Base-by-base conservation (phyloP, 768 basidiomycete genomes). In the Sporobolomyces phaffii region DNA sequence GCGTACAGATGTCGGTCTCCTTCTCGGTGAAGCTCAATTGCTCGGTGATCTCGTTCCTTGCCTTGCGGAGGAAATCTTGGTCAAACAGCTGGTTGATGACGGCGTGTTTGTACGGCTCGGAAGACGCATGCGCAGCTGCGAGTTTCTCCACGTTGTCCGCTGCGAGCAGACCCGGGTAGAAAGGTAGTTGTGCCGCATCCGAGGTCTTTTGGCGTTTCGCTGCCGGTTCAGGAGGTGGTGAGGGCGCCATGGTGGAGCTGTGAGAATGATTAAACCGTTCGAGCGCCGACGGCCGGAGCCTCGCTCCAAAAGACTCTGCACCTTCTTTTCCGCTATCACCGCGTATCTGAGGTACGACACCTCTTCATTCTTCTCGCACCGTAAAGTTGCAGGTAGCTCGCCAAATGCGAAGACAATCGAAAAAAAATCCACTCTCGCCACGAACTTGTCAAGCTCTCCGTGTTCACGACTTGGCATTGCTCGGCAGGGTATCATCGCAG, bases 1-100 rank as follows among this genome's bases (percentile, higher is more conserved):
- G 90, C 86, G 90, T 91, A 84, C 97, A 98, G 72, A 98, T 98
- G 76, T 98, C 94, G 3, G 94, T 98, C 81, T 97, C 90, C 80
- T 96, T 98, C 80, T 91, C 87, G 5, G 87, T 83, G 76, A 93
- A 91, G 77, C 82, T 86, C 67, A 93, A 83, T 74, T 91, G 84
- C 56, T 80, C 79, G 61, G 88, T 78, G 72, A 89, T 90, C 77
- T 93, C 91, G 73, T 91, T 87, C 79, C 89, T 88, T 65, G 91
- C 91, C 36, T 83, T 82, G 73, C 81, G 81, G 36, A 97, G 81
- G 31, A 98, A 82, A 10, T 87, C 87, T 72, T 92, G 87, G 73
- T 87, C 85, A 78, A 97, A 88, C 24, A 97, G 82, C 73, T 86
- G 84, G 54, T 87, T 85, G 60, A 96, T 82, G 56, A 90, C 81